phyloP scores from a whole-genome alignment of 768 basidiomycete genomes.

The Lanmaoa pseudosensibilis region DNA sequence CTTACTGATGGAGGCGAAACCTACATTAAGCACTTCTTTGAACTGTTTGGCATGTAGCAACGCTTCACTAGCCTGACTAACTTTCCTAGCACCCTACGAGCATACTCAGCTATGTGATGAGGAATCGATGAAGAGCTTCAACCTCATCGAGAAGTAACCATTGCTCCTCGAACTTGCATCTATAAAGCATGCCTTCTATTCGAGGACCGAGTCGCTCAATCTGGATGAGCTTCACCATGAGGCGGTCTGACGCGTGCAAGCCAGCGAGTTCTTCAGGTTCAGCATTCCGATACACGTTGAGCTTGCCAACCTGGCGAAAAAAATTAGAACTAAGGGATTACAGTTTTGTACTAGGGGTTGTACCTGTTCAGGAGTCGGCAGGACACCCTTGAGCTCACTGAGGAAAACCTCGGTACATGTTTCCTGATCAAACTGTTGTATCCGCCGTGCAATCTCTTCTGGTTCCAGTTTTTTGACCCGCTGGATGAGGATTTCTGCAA shows the following conservation, averaged over 20 bases:
- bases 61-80: conserved; percentile 77
- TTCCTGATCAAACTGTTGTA: conserved; percentile 83
- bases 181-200: conserved; percentile 95
- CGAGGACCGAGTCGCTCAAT: conserved; percentile 86
- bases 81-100: conserved; percentile 70
- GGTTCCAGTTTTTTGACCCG: conserved; percentile 80
- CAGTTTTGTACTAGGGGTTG: conserved; percentile 1
- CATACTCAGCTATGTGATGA: conserved; percentile 6
- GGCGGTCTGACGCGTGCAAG: conserved; percentile 91
- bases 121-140: conserved; percentile 15
- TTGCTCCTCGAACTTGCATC: conserved; percentile 83
- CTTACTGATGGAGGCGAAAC: conserved; percentile 21
- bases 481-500: conserved; percentile 87
- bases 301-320: conserved; percentile 68
- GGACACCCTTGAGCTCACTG: conserved; percentile 79
- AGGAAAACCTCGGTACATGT: conserved; percentile 89
- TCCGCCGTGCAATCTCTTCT: conserved; percentile 80
- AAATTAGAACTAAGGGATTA: not conserved
- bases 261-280: conserved; percentile 80
- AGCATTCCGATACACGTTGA: conserved; percentile 87
- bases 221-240: conserved; percentile 97
- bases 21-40: conserved; percentile 84
- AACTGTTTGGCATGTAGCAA: conserved; percentile 83
- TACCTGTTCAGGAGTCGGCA: conserved; percentile 92
- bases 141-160: conserved; percentile 83